Conservation (phyloP, 1,284 basidiomycete genomes). For the Anthracocystis setariae region DNA sequence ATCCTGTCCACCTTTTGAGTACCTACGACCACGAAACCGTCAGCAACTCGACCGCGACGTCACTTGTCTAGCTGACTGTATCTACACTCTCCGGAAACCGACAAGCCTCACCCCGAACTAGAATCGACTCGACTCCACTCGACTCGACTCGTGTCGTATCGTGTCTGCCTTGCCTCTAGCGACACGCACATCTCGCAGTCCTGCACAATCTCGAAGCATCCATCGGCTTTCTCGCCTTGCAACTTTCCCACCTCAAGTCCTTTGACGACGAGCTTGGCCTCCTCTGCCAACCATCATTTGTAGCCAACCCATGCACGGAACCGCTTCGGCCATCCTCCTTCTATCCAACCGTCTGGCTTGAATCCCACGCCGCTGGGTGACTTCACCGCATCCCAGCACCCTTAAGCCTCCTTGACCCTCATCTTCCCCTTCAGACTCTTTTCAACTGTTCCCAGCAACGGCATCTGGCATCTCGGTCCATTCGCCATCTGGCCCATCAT, state of each 20-base stretch:
- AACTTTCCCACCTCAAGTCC: not conserved
- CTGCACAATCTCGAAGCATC: slow-evolving; percentile 1
- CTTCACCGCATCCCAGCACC: slow-evolving; percentile 35
- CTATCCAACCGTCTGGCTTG: slow-evolving; percentile 50
- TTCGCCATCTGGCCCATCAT: slow-evolving; percentile 7
- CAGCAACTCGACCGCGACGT: no score
- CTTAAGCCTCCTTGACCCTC: slow-evolving; percentile 47
- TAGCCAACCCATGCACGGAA: slow-evolving; percentile 55
- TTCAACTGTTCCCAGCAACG: not conserved
- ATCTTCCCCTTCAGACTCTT: slow-evolving; percentile 2
- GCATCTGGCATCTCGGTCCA: not conserved
- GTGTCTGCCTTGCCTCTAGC: not conserved
- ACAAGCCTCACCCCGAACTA: no score
- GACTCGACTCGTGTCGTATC: not conserved
- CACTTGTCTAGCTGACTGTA: no score
- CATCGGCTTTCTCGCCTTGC: not conserved
- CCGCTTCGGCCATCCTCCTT: slow-evolving; percentile 36
- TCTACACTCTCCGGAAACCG: no score
- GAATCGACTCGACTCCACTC: slow-evolving; percentile 4
- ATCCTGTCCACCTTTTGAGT: slow-evolving; percentile 3
- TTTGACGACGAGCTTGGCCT: slow-evolving; percentile 44
- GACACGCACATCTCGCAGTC: not conserved
- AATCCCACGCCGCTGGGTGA: slow-evolving; percentile 45
- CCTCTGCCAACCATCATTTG: slow-evolving; percentile 35
- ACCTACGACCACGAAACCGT: not conserved